Conservation (phyloP, 2,329 filamentous ascomycete species). For the Aspergillus alliaceus region DNA sequence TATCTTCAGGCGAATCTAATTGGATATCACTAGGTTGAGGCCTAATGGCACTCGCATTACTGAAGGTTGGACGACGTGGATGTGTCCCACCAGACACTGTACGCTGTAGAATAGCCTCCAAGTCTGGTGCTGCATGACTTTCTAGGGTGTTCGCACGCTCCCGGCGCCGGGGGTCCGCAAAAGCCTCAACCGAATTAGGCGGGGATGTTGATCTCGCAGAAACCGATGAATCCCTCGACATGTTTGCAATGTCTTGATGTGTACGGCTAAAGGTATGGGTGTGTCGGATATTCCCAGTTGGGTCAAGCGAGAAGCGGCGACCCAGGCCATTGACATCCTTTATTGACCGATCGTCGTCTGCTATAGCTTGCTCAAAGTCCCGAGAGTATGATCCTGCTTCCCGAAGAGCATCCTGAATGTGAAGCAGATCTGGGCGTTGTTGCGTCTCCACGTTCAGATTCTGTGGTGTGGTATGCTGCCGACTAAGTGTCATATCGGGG, state of each 20-base stretch:
- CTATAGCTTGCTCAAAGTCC: slow-evolving; percentile 83
- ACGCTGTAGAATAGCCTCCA: slow-evolving; percentile 64
- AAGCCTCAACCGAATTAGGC: slow-evolving; percentile 96
- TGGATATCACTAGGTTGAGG: slow-evolving; percentile 40
- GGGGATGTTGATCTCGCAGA: slow-evolving; percentile 75
- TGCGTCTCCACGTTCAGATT: slow-evolving; percentile 50
- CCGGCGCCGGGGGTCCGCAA: slow-evolving; percentile 84
- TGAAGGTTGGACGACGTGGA: slow-evolving; percentile 60
- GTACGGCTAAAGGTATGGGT: slow-evolving; percentile 35
- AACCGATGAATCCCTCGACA: slow-evolving; percentile 50
- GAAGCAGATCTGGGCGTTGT: slow-evolving; percentile 48
- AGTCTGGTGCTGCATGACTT: slow-evolving; percentile 55
- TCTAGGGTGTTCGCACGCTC: slow-evolving; percentile 71
- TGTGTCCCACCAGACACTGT: slow-evolving; percentile 70
- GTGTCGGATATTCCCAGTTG: slow-evolving; percentile 36
- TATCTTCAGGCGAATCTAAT: slow-evolving; percentile 54
- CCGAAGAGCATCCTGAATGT: slow-evolving; percentile 48
- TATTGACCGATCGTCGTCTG: slow-evolving; percentile 65
- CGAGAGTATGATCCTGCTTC: slow-evolving; percentile 57
- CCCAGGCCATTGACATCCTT: slow-evolving; percentile 36
- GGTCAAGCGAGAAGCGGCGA: slow-evolving; percentile 44
- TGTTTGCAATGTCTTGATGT: slow-evolving; percentile 39
- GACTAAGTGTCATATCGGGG: slow-evolving; percentile 37
- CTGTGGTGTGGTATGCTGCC: slow-evolving; percentile 45
- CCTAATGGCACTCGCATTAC: slow-evolving; percentile 58